Percentiles rank a stretch among this genome's conserved stretches.
Conservation (phyloP, 2,329 filamentous ascomycete species). For the Curvularia lunata region DNA sequence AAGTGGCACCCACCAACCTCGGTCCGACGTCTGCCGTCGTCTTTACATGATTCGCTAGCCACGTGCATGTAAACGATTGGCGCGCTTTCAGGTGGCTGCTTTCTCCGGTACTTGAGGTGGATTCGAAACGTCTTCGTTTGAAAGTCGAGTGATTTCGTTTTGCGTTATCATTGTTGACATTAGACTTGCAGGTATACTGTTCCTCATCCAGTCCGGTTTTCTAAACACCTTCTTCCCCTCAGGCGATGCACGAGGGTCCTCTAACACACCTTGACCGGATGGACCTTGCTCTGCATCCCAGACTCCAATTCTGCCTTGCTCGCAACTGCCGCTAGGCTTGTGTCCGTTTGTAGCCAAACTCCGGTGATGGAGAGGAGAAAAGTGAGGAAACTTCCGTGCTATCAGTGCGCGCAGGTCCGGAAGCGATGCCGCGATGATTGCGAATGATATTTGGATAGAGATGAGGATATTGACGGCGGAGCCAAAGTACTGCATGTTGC, state of each 20-base stretch:
- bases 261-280: not conserved
- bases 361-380: conserved; percentile 33
- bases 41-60: not conserved
- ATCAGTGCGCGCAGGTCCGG: conserved; percentile 36
- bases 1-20: not conserved
- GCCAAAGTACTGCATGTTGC: conserved; percentile 32
- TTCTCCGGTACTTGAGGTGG: not conserved
- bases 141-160: conserved; percentile 9
- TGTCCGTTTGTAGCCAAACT: conserved; percentile 20
- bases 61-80: not conserved
- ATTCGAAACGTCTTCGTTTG: not conserved
- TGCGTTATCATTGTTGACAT: conserved; percentile 28
- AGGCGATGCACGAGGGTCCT: conserved; percentile 7
- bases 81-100: not conserved
- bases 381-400: conserved; percentile 27
- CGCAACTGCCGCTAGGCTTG: not conserved
- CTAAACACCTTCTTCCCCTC: conserved; percentile 14
- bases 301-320: not conserved
- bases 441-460: conserved; percentile 34
- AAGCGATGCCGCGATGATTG: conserved; percentile 35
- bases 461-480: conserved; percentile 36
- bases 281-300: conserved; percentile 13
- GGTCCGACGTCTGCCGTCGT: not conserved
- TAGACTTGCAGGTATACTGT: conserved; percentile 26
- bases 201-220: conserved; percentile 34